A percentile compares a stretch with the other conserved stretches of the same genome.
phyloP scores from a whole-genome alignment of 1,139 yeast species.

The Kluyveromyces sp. region DNA sequence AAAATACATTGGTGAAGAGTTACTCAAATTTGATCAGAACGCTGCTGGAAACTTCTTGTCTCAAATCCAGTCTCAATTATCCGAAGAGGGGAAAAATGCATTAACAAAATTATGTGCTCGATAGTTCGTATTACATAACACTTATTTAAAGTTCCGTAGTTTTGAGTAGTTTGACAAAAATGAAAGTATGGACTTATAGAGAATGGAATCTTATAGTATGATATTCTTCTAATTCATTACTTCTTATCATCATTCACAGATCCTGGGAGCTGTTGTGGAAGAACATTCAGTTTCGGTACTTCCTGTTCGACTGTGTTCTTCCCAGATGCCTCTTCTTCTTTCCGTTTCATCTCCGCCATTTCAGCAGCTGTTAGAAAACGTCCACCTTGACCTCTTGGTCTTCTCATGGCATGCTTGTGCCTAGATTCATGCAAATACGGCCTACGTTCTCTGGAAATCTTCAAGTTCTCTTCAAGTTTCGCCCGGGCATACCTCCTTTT shows the following conservation, averaged over 20 bases:
- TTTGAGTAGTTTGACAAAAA: no score
- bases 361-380: slow-evolving; percentile 94
- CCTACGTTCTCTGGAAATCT: slow-evolving; percentile 82
- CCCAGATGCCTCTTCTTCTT: slow-evolving; percentile 28
- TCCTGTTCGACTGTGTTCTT: neutral
- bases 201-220: neutral
- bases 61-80: slow-evolving; percentile 30
- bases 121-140: neutral
- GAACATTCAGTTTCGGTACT: slow-evolving; percentile 3
- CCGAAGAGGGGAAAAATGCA: slow-evolving; percentile 33
- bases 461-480: slow-evolving; percentile 77
- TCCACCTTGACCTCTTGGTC: slow-evolving; percentile 99
- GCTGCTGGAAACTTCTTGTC: slow-evolving; percentile 23
- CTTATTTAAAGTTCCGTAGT: neutral
- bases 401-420: slow-evolving; percentile 97
- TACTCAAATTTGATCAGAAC: slow-evolving; percentile 26
- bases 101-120: slow-evolving; percentile 16
- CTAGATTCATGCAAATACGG: slow-evolving; percentile 96
- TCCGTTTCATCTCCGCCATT: slow-evolving; percentile 64
- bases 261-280: slow-evolving; percentile 4
- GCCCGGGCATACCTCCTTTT: slow-evolving; percentile 93
- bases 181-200: no score
- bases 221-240: neutral
- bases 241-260: slow-evolving; percentile 1
- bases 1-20: slow-evolving; percentile 31